Conservation (phyloP, 768 basidiomycete species). For the Leccinellum luteum region DNA sequence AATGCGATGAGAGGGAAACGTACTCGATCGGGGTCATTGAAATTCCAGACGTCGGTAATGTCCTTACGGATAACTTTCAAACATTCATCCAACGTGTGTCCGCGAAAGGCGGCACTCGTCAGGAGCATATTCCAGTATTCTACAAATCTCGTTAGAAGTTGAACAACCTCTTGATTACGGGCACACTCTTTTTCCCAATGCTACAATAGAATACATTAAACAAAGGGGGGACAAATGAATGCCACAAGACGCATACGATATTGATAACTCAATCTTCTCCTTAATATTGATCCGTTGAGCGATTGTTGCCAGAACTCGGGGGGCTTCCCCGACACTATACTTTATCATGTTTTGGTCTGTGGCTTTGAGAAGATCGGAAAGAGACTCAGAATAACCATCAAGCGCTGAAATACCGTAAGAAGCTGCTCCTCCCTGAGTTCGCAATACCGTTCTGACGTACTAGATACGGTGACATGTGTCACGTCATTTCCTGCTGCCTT, state of each 20-base stretch:
- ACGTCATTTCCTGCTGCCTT: not conserved
- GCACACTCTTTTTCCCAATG: no score
- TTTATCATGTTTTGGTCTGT: not conserved
- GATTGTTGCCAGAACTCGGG: no score
- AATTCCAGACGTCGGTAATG: not conserved
- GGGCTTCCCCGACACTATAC: no score
- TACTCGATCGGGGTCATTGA: not conserved
- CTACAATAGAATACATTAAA: no score
- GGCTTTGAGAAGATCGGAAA: not conserved
- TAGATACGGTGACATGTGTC: conserved; percentile 3
- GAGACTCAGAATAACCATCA: conserved; percentile 5
- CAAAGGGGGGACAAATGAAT: not conserved
- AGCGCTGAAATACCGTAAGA: conserved; percentile 1
- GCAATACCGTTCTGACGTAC: not conserved
- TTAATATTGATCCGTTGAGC: no score
- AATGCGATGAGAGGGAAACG: not conserved
- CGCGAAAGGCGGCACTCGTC: not conserved
- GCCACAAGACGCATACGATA: no score
- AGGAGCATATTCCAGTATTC: not conserved
- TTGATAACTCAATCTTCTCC: no score
- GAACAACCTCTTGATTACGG: no score
- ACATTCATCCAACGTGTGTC: not conserved
- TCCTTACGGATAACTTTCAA: not conserved
- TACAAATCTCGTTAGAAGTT: no score
- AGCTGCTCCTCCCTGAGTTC: not conserved